Conservation (phyloP, 106 monocot genomes). For the Dendrobium nobile region DNA sequence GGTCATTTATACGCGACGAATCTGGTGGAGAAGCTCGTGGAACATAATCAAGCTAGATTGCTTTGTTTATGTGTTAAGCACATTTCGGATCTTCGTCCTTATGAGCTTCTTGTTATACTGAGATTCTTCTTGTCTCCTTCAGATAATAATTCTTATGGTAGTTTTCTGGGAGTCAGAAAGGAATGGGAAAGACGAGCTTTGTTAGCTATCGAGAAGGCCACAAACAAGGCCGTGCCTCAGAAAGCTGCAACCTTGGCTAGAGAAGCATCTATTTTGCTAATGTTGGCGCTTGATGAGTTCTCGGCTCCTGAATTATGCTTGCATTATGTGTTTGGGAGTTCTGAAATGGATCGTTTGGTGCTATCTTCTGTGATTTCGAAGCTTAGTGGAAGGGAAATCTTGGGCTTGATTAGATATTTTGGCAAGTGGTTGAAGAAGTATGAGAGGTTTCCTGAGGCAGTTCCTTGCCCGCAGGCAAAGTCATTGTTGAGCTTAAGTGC, state of each 20-base stretch:
- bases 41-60: slow-evolving; percentile 35
- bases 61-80: slow-evolving; percentile 43
- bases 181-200: slow-evolving; percentile 61
- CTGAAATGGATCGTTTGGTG: slow-evolving; percentile 40
- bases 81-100: slow-evolving; percentile 30
- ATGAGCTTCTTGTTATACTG: slow-evolving; percentile 35
- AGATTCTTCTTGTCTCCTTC: slow-evolving; percentile 54
- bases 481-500: slow-evolving; percentile 35
- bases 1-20: slow-evolving; percentile 18
- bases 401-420: slow-evolving; percentile 55
- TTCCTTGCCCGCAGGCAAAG: slow-evolving; percentile 22
- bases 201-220: slow-evolving; percentile 49
- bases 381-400: slow-evolving; percentile 58
- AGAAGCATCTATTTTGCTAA: slow-evolving; percentile 54
- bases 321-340: slow-evolving; percentile 66
- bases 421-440: slow-evolving; percentile 93
- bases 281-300: slow-evolving; percentile 82
- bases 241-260: slow-evolving; percentile 28
- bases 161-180: slow-evolving; percentile 48
- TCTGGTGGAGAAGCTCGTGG: slow-evolving; percentile 47
- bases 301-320: slow-evolving; percentile 59
- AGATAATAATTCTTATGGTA: slow-evolving; percentile 20
- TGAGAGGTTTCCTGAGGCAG: slow-evolving; percentile 53
- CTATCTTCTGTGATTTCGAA: slow-evolving; percentile 49
- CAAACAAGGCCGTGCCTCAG: slow-evolving; percentile 20